These are phyloP conservation scores for Xylaria sp. DNA, from an alignment of 2,329 filamentous ascomycete species.

Conservation along the genomic window DNA sequence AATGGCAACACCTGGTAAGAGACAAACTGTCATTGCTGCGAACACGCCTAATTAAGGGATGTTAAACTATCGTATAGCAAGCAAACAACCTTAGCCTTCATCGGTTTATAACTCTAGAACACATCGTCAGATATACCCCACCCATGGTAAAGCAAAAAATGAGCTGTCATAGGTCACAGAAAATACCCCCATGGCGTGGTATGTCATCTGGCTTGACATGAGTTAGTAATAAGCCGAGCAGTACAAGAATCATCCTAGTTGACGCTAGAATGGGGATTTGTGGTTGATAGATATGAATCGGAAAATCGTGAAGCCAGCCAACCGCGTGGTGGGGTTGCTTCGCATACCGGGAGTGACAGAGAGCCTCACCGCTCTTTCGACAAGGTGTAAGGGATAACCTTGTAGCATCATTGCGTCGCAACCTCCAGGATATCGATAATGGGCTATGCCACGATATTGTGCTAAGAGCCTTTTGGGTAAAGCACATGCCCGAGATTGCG, in stretches of 20 bases:
- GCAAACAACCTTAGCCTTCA: neutral
- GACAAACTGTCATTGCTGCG: neutral
- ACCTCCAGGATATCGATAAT: slow-evolving; percentile 25
- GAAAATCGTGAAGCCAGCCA: slow-evolving; percentile 11
- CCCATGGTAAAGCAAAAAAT: neutral
- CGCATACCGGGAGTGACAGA: slow-evolving; percentile 17
- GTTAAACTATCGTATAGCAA: neutral
- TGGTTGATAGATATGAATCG: neutral
- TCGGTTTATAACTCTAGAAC: neutral
- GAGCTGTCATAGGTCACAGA: neutral
- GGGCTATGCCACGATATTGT: slow-evolving; percentile 34
- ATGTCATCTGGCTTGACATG: neutral
- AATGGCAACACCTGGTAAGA: neutral
- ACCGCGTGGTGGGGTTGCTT: slow-evolving; percentile 17
- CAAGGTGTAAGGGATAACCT: slow-evolving; percentile 26
- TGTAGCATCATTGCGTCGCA: slow-evolving; percentile 32
- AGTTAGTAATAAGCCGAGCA: neutral
- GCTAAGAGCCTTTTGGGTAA: slow-evolving; percentile 21
- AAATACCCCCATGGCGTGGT: neutral
- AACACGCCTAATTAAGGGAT: neutral
- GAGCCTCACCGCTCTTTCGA: slow-evolving; percentile 38
- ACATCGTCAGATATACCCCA: slow-evolving; percentile 14
- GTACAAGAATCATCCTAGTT: neutral
- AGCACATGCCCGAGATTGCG: neutral
- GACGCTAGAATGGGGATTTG: slow-evolving; percentile 10